Evolutionary conservation across 768 basidiomycete genomes (phyloP), one percentile per base, ranked within the genome.

Genomic region (Mycena leptocephala): DNA sequence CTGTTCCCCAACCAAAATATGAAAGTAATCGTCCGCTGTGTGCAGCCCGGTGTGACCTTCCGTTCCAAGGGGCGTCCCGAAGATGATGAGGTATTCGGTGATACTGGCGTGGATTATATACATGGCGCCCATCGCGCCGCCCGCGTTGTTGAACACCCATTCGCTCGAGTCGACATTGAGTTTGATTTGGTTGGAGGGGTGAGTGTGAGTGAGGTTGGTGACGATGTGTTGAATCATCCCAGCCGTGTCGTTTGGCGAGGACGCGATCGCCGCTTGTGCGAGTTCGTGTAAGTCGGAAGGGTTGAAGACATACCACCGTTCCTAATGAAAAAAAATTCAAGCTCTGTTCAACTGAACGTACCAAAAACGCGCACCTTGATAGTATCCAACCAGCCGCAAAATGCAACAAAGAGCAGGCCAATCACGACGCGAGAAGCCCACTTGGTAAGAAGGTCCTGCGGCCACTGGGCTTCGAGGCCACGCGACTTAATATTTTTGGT

Each of bases 51-150:
- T 91, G 82, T 99, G 98, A 2, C 98, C 98, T 86, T 99, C 98
- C 2, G 98, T 99, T 13, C 98, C 98, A 13, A 99, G 89, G 0
- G 98, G 97, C 0, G 97, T 98, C 5, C 98, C 97, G 78, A 98
- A 98, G 79, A 99, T 94, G 83, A 97, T 97, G 79, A 96, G 91
- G 87, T 98, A 99, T 87, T 99, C 98, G 13, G 98, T 99, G 80
- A 99, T 94, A 86, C 93, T 95, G 22, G 98, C 96, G 81, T 99
- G 98, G 78, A 99, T 96, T 85, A 99, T 90, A 84, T 97, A 98
- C 98, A 99, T 99, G 39, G 94, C 94, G 53, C 97, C 97, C 97
- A 98, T 99, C 0, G 97, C 97, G 74, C 98, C 98, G 14, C 97
- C 98, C 0, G 98, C 97, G 80, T 99, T 99, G 88, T 93, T 99